Evolutionary conservation across 2,329 filamentous ascomycete genomes (phyloP), one percentile per base, ranked within the genome.

Genomic region (Trichoderma cornu-damae): DNA sequence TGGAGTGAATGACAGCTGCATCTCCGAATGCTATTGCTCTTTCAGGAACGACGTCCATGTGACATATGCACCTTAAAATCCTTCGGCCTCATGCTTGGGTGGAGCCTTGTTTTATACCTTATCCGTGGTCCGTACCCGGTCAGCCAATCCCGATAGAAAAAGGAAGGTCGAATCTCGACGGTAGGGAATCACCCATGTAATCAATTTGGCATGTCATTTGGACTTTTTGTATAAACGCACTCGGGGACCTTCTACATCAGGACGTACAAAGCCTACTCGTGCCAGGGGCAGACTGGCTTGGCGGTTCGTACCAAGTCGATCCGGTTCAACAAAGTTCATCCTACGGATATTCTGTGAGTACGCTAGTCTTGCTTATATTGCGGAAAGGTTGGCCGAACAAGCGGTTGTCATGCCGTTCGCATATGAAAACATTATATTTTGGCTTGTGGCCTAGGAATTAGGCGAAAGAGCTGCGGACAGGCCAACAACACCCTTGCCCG

Each of bases 101-200:
- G 16, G 22, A 55, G n/a, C 6, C 3, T 18, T 20, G 6, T 22
- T 14, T 37, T 50, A 2, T 32, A 22, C 20, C 24, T 52, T 47
- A 22, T 47, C 26, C 6, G 40, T 38, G 42, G 42, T 30, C 16
- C 38, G 52, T 34, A 47, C 14, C 16, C 9, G 14, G 16, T 20
- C 14, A 37, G 52, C 16, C 22, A 20, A 35, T 47, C 12, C 20
- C 5, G 24, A 46, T 47, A 26, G 24, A 47, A 47, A n/a, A 30
- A 47, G 42, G 52, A 55, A 55, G 52, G 52, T 55, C 42, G 22
- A n/a, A 30, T 14, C 30, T 9, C n/a, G 11, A n/a, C n/a, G 8
- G 30, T 30, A 1, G 2, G n/a, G n/a, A n/a, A n/a, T n/a, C n/a
- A n/a, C n/a, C n/a, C 3, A 46, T 11, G 6, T 16, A 12, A 26